phyloP scores from a whole-genome alignment of 2,329 filamentous ascomycete species.

The Calonectria pseudoreteaudii region DNA sequence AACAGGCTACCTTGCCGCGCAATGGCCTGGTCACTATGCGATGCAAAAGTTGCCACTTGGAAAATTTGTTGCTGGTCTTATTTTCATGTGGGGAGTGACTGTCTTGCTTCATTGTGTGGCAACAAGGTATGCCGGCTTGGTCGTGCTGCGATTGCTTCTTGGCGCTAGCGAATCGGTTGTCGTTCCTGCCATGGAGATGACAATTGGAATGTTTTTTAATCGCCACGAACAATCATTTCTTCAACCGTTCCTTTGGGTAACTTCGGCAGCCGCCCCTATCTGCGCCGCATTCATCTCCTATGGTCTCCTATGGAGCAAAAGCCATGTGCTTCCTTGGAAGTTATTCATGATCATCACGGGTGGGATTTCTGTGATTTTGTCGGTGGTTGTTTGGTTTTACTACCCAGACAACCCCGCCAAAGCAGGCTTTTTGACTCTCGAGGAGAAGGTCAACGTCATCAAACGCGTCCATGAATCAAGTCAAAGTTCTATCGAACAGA shows the following conservation, averaged over 20 bases:
- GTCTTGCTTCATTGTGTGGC: slow-evolving; percentile 53
- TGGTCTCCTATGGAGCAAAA: slow-evolving; percentile 51
- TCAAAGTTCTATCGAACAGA: slow-evolving; percentile 53
- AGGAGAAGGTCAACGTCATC: slow-evolving; percentile 55
- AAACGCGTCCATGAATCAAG: slow-evolving; percentile 46
- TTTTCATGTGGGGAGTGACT: slow-evolving; percentile 51
- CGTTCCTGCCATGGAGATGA: slow-evolving; percentile 54
- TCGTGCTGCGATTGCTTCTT: slow-evolving; percentile 50
- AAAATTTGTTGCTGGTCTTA: slow-evolving; percentile 47
- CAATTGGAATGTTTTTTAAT: slow-evolving; percentile 54
- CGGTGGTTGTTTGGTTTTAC: slow-evolving; percentile 49
- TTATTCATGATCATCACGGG: slow-evolving; percentile 54
- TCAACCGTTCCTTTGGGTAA: slow-evolving; percentile 49
- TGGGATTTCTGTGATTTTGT: slow-evolving; percentile 48
- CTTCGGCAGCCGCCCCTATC: slow-evolving; percentile 50
- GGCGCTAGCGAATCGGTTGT: slow-evolving; percentile 51
- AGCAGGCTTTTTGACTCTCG: slow-evolving; percentile 51
- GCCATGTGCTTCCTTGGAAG: slow-evolving; percentile 51
- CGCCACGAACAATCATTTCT: slow-evolving; percentile 48
- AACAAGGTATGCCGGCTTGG: slow-evolving; percentile 49
- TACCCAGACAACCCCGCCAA: slow-evolving; percentile 54
- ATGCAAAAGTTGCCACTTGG: slow-evolving; percentile 54
- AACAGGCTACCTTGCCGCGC: slow-evolving; percentile 50
- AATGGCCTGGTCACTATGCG: slow-evolving; percentile 53
- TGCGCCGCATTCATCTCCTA: slow-evolving; percentile 54